Base-by-base conservation (phyloP, 2,329 filamentous ascomycete genomes). In the Epichloe scottii region DNA sequence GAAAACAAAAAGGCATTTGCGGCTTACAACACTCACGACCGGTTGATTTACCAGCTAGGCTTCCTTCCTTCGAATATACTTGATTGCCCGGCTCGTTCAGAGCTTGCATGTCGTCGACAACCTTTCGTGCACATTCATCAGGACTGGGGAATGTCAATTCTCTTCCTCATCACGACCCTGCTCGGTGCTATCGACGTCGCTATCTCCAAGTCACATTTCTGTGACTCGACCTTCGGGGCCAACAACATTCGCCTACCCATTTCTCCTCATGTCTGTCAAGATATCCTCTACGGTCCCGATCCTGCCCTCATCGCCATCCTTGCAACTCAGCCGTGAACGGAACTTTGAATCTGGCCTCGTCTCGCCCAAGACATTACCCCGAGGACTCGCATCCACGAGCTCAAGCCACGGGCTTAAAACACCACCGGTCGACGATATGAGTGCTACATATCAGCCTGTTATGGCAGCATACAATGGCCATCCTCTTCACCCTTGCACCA, bases 391-490 rank as follows among this genome's bases (percentile, higher is more conserved):
- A 50, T 51, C 56, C 46, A 48, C 50, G 38, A 52, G 49, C 40
- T 50, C 55, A 49, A 62, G 58, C 51, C 61, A 62, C 61, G 74
- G 75, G 54, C 69, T 77, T 58, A 68, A 66, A 60, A 77, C 74
- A 53, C 75, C 76, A 48, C 75, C 74, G 40, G 62, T 67, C 56
- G 75, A 78, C 66, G 68, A 71, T 53, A 73, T 79, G 77, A 75
- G 70, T 57, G 67, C 74, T 54, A 66, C 72, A n/a, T 78, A 77
- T 57, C 73, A 76, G 48, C 66, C 70, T 12, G 64, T 70, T 50
- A 66, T 74, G 58, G 67, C 71, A 53, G 68, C 69, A 49, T 78
- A 75, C 62, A 70, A 74, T 40, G 66, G 61, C 55, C 70, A 75
- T 39, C 7, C 46, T 48, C 59, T 73, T 39, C 65, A 69, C 53